Conservation (phyloP, 2,329 filamentous ascomycete species). For the Diaporthe citri region DNA sequence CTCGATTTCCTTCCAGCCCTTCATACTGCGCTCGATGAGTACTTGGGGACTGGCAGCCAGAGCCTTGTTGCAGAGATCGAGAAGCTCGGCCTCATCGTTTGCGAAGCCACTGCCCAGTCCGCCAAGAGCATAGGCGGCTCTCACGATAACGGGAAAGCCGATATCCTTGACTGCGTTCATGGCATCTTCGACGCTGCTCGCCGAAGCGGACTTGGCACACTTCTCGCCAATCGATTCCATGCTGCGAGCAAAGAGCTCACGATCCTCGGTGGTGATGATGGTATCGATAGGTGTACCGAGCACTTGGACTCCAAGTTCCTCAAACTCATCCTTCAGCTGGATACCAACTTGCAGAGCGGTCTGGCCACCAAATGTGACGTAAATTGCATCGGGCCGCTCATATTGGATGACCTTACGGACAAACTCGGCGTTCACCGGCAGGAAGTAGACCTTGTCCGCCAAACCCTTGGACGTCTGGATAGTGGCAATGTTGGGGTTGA, state of each 20-base stretch:
- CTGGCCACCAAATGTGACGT: conserved; percentile 97
- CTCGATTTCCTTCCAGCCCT: conserved; percentile 99
- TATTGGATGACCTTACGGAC: conserved; percentile 97
- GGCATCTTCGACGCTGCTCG: conserved; percentile 88
- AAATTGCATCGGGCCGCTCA: conserved; percentile 95
- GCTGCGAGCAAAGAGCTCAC: conserved; percentile 95
- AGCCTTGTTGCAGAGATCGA: conserved; percentile 92
- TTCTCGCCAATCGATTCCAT: conserved; percentile 99
- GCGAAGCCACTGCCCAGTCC: conserved; percentile 97
- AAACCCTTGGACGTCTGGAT: conserved; percentile 98
- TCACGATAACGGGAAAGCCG: conserved; percentile 95
- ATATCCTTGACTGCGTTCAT: conserved; percentile 90
- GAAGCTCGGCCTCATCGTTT: conserved; percentile 84
- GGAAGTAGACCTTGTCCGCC: conserved; percentile 98
- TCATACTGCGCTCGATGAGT: conserved; percentile 98
- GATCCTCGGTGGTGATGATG: conserved; percentile 98
- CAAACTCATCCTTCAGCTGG: conserved; percentile 97
- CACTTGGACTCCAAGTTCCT: conserved; percentile 90
- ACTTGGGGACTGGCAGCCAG: conserved; percentile 96
- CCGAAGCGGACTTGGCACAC: conserved; percentile 96
- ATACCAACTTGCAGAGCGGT: conserved; percentile 98
- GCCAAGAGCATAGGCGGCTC: conserved; percentile 95
- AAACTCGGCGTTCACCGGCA: conserved; percentile 96
- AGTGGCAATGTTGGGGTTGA: conserved; percentile 99
- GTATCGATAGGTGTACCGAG: conserved; percentile 97